These are phyloP conservation scores for Sporothrix phasma DNA, from an alignment of 2,329 filamentous ascomycete species.

Conservation along the genomic window DNA sequence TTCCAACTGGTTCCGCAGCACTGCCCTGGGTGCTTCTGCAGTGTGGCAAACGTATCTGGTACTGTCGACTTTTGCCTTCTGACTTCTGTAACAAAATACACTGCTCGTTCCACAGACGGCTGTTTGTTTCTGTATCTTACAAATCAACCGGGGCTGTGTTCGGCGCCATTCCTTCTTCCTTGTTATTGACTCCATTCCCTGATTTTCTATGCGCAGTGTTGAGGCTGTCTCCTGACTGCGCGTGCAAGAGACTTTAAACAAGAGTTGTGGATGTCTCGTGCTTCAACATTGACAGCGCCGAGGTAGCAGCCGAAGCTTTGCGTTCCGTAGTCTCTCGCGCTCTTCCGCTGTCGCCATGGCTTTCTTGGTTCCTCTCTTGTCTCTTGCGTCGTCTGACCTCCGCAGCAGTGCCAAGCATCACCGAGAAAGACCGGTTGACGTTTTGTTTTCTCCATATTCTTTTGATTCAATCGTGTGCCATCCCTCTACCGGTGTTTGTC, in stretches of 20 bases:
- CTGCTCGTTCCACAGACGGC: neutral
- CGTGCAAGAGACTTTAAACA: neutral
- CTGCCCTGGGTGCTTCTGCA: neutral
- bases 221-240: neutral
- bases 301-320: neutral
- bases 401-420: neutral
- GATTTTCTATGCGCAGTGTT: neutral
- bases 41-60: neutral
- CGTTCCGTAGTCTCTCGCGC: neutral
- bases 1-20: neutral
- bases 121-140: neutral
- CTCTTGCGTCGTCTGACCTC: neutral
- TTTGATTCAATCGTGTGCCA: neutral
- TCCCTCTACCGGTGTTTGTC: neutral
- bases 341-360: neutral
- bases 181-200: neutral
- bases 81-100: neutral
- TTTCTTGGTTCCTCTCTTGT: too few relatives aligned
- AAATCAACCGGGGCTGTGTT: constrained; percentile 6
- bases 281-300: neutral
- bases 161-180: neutral
- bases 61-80: neutral
- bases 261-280: neutral
- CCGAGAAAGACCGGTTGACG: neutral
- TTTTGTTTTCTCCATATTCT: neutral